Base-by-base conservation (phyloP, 139 green algal genomes). In the Chlamydomonas schloesseri region DNA sequence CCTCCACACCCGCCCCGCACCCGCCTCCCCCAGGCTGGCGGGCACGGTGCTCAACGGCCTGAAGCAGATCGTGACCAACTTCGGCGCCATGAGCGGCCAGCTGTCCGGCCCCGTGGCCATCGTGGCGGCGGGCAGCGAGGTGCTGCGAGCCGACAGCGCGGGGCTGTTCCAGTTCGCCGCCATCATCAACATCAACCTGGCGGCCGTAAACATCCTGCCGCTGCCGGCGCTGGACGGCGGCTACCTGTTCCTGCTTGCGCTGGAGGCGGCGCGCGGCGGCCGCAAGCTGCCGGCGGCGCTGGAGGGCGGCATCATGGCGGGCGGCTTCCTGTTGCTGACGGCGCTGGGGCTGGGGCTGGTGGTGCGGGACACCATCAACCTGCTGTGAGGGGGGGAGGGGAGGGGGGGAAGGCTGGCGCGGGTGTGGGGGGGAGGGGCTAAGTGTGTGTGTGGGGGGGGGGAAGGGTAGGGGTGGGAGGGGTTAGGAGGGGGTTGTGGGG, bases 171-270 rank as follows among this genome's bases (percentile, higher is more conserved):
- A 99, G 90, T 99, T 99, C 91, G 96, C 95, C 18, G 97, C 97
- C 34, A 95, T 99, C 53, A 90, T 99, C 36, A 99, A 99, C 90
- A 96, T 99, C 89, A 99, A 99, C 91, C 92, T 99, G 77, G 98
- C 97, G 4, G 90, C 98, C 15, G 96, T 99, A 47, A 99, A 99
- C 89, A 83, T 96, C 33, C 91, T 99, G 75, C 98, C 98, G 1
- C 92, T 99, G 86, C 98, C 98, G 2, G 97, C 95, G 17, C 92
- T 99, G 74, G 97, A 99, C 80, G 98, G 98, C 8, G 98, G 98
- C 31, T 99, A 98, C 92, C 89, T 99, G 50, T 87, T 93, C 21
- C 94, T 99, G 73, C 89, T 99, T 50, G 37, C 93, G 3, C 57
- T 98, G 47, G 97, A 99, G 89, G 94, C 92, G 47, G 17, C 96